Evolutionary conservation across 2,329 filamentous ascomycete species (phyloP).

Genomic region (Alternaria brassicae): DNA sequence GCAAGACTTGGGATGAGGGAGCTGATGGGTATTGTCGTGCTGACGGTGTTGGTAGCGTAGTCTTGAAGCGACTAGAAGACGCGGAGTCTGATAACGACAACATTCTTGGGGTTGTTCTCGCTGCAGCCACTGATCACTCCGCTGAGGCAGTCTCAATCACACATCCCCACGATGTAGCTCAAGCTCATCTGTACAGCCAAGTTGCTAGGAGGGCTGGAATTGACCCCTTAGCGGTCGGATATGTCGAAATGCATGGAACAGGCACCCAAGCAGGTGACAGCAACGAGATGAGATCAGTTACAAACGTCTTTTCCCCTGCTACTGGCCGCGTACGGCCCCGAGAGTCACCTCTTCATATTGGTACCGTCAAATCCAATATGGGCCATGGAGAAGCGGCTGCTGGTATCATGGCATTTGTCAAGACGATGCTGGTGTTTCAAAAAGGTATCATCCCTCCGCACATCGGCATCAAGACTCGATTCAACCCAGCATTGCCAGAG

Average conservation of each 20-base stretch:
- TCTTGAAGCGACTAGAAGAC: slow-evolving; percentile 47
- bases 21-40: slow-evolving; percentile 45
- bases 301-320: slow-evolving; percentile 8
- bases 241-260: slow-evolving; percentile 45
- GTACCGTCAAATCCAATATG: slow-evolving; percentile 45
- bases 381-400: slow-evolving; percentile 48
- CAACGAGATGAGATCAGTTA: slow-evolving; percentile 34
- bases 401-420: slow-evolving; percentile 43
- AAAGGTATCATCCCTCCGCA: slow-evolving; percentile 32
- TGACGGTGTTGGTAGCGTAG: slow-evolving; percentile 38
- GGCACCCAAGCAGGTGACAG: slow-evolving; percentile 42
- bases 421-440: slow-evolving; percentile 43
- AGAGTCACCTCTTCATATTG: slow-evolving; percentile 32
- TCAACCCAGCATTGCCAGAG: not conserved
- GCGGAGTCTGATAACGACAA: slow-evolving; percentile 42
- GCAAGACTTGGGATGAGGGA: slow-evolving; percentile 42
- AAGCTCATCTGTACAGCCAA: slow-evolving; percentile 23
- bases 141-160: slow-evolving; percentile 46
- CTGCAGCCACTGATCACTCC: slow-evolving; percentile 43
- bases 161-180: slow-evolving; percentile 33
- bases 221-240: slow-evolving; percentile 40
- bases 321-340: slow-evolving; percentile 8
- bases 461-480: slow-evolving; percentile 50
- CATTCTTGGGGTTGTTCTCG: slow-evolving; percentile 43
- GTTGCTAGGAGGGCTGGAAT: slow-evolving; percentile 46